Evolutionary conservation across 1,284 basidiomycete genomes (phyloP).

Genomic region (Cutaneotrichosporon sp.): DNA sequence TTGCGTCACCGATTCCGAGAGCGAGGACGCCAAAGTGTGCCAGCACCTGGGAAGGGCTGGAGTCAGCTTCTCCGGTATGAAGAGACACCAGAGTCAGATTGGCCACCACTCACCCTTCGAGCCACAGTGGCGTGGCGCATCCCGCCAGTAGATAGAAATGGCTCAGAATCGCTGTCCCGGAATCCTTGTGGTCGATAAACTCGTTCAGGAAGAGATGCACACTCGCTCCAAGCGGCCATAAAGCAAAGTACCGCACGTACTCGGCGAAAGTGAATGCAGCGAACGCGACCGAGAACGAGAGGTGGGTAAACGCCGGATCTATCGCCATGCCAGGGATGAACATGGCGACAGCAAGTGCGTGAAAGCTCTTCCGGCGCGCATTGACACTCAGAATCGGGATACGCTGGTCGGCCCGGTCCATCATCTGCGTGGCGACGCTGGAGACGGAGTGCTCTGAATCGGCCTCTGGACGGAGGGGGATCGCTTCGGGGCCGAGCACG

Average conservation of each 20-base stretch:
- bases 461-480: not conserved
- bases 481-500: not conserved
- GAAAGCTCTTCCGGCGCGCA: constrained; percentile 95
- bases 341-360: constrained; percentile 90
- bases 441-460: no score
- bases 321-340: constrained; percentile 88
- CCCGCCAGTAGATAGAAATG: constrained; percentile 97
- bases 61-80: not conserved
- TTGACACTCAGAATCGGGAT: constrained; percentile 88
- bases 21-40: constrained; percentile 86
- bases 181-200: constrained; percentile 92
- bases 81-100: not conserved
- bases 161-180: constrained; percentile 90
- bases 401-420: constrained; percentile 80
- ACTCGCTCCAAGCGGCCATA: constrained; percentile 90
- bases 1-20: constrained; percentile 87
- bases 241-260: constrained; percentile 94
- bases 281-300: constrained; percentile 90
- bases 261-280: constrained; percentile 91
- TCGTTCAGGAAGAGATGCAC: constrained; percentile 97
- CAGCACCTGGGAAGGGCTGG: constrained; percentile 64
- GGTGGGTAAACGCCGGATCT: constrained; percentile 92
- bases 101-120: constrained; percentile 68
- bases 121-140: constrained; percentile 88
- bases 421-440: constrained; percentile 69